Evolutionary conservation across 179 eudicot genomes (phyloP).

Genomic region (Corrigiola litoralis): DNA sequence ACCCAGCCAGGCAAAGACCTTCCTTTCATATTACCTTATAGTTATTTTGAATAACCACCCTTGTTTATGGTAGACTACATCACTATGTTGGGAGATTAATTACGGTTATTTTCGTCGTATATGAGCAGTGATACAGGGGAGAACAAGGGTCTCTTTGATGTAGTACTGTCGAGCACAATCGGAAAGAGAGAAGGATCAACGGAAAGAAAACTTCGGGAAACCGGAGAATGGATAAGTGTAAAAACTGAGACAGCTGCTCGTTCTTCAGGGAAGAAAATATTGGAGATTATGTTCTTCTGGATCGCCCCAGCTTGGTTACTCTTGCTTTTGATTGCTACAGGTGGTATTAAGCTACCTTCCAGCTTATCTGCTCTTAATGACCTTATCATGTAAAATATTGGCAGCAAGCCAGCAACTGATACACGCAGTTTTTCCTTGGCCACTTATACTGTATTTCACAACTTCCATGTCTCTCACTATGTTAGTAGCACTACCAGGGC

Average conservation of each 20-base stretch:
- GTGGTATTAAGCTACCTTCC: slow-evolving; percentile 24
- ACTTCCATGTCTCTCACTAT: not conserved
- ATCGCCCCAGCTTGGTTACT: slow-evolving; percentile 27
- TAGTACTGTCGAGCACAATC: slow-evolving; percentile 12
- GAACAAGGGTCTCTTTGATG: not conserved
- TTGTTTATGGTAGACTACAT: too few relatives aligned
- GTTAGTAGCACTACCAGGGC: not conserved
- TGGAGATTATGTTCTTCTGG: slow-evolving; percentile 24
- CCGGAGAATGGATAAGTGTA: slow-evolving; percentile 23
- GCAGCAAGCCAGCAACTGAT: too few relatives aligned
- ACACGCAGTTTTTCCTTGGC: too few relatives aligned
- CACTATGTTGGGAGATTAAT: too few relatives aligned
- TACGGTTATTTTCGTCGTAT: not conserved
- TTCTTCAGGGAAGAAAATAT: slow-evolving; percentile 12
- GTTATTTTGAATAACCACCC: not conserved
- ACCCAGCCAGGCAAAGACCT: slow-evolving; percentile 15
- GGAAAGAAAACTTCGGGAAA: slow-evolving; percentile 17
- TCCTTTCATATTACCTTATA: not conserved
- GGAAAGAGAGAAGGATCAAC: slow-evolving; percentile 23
- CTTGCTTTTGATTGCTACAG: slow-evolving; percentile 14
- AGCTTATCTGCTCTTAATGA: slow-evolving; percentile 25
- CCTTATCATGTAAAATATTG: slow-evolving; percentile 17
- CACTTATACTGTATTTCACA: not conserved
- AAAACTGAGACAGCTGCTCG: slow-evolving; percentile 13
- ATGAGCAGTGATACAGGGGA: slow-evolving; percentile 19